Conservation (phyloP, 257 asterid genomes). For the Ajuga chamaepitys region DNA sequence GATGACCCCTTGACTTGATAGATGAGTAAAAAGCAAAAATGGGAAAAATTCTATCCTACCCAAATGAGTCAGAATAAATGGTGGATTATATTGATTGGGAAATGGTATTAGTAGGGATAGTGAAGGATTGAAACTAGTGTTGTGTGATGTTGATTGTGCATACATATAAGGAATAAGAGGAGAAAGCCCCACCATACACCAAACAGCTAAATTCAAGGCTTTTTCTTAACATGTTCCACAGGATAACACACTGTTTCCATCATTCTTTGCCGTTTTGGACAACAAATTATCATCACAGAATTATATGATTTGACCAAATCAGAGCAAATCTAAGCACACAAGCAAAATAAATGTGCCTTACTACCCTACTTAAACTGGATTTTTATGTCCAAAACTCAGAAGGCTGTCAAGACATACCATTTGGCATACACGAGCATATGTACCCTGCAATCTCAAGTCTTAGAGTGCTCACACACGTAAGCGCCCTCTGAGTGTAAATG, state of each 20-base stretch:
- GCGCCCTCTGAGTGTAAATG: too few relatives aligned
- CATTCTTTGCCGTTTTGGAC: background rate
- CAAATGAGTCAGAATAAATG: background rate
- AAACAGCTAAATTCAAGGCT: slow-evolving; percentile 19
- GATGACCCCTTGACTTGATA: slow-evolving; percentile 21
- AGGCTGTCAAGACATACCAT: too few relatives aligned
- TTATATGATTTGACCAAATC: background rate
- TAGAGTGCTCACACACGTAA: too few relatives aligned
- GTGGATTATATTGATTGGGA: too few relatives aligned
- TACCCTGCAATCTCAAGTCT: too few relatives aligned
- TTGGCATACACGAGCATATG: too few relatives aligned
- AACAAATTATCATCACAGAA: background rate
- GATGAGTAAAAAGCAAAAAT: slow-evolving; percentile 20
- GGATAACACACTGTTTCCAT: background rate
- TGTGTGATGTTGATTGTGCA: slow-evolving; percentile 18
- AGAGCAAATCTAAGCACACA: too few relatives aligned
- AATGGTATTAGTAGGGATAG: too few relatives aligned
- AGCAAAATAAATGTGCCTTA: too few relatives aligned
- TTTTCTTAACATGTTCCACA: background rate
- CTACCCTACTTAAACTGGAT: too few relatives aligned
- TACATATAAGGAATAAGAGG: background rate
- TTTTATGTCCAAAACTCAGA: too few relatives aligned
- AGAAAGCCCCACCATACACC: slow-evolving; percentile 1
- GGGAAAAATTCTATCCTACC: slow-evolving; percentile 3
- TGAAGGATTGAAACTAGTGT: too few relatives aligned